Evolutionary conservation across 257 asterid species (phyloP), one percentile per base, ranked within the genome.

Genomic region (Salvia miltiorrhiza): DNA sequence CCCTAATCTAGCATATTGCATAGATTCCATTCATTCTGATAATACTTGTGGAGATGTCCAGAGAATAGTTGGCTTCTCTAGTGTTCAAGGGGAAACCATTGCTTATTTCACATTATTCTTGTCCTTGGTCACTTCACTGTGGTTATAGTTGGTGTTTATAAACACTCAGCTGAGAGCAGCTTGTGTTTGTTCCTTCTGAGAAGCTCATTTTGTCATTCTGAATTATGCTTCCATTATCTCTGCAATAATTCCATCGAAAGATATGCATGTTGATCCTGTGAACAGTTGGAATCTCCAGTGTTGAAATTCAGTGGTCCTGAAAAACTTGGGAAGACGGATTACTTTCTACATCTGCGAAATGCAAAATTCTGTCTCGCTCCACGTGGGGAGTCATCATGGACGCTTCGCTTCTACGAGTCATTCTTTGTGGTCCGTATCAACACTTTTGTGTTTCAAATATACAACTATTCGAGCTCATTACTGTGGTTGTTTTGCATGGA

Each of bases 381-480:
- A 59, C 97, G 96, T 28, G 99, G 99, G 48, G 97, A 93, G 75
- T 93, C 99, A 35, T 93, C 99, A n/a, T 93, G 99, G 99, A 93
- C 97, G 11, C 99, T 93, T 68, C 97, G 99, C 61, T 90, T 93
- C 69, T 93, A 90, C 19, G 99, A 93, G 84, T 86, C 99, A 47
- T 93, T 93, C 81, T 93, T 90, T 75, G 99, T 90, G 96, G 97
- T 93, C 54, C 9, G 81, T 78, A 50, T 75, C 77, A 32, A 59
- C n/a, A 67, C 67, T 41, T 66, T 33, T 4, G 12, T 10, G 6
- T 20, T 52, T 1, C 63, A 16, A 24, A 62, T n/a, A 43, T 9
- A 50, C 26, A 20, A 45, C 26, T n/a, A 47, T 32, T 74, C 40
- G 45, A 74, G 37, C 68, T 62, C 57, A 10, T 49, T 58, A 48